phyloP scores from a whole-genome alignment of 768 basidiomycete species.

The Galerina marginata region DNA sequence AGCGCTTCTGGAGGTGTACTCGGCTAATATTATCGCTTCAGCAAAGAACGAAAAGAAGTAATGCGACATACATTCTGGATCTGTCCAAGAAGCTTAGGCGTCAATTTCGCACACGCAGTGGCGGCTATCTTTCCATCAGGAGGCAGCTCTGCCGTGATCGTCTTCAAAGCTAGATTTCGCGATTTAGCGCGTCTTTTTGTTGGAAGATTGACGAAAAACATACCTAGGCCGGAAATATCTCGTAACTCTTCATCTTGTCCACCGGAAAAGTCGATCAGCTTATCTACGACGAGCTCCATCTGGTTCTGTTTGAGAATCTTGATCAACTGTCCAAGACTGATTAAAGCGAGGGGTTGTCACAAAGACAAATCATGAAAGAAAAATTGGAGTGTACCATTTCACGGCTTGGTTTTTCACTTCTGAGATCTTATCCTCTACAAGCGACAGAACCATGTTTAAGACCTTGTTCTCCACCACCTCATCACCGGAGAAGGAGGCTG shows the following conservation, averaged over 20 bases:
- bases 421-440: slow-evolving; percentile 94
- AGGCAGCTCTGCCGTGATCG: slow-evolving; percentile 90
- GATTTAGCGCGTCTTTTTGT: not conserved
- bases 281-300: slow-evolving; percentile 89
- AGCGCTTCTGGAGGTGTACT: slow-evolving; percentile 80
- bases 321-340: slow-evolving; percentile 87
- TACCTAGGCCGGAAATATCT: slow-evolving; percentile 94
- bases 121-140: slow-evolving; percentile 79
- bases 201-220: slow-evolving; percentile 26
- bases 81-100: slow-evolving; percentile 82
- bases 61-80: slow-evolving; percentile 65
- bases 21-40: slow-evolving; percentile 41
- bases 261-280: slow-evolving; percentile 83
- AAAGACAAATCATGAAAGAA: not conserved
- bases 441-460: slow-evolving; percentile 78
- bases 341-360: not conserved
- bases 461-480: slow-evolving; percentile 86
- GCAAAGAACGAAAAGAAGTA: not conserved
- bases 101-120: slow-evolving; percentile 82
- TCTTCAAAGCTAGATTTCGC: slow-evolving; percentile 81
- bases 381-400: slow-evolving; percentile 71
- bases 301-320: slow-evolving; percentile 84
- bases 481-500: slow-evolving; percentile 77
- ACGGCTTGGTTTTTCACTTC: slow-evolving; percentile 99
- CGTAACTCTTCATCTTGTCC: slow-evolving; percentile 91